Evolutionary conservation across 345 rosid genomes (phyloP).

Genomic region (Cochlearia excelsa): DNA sequence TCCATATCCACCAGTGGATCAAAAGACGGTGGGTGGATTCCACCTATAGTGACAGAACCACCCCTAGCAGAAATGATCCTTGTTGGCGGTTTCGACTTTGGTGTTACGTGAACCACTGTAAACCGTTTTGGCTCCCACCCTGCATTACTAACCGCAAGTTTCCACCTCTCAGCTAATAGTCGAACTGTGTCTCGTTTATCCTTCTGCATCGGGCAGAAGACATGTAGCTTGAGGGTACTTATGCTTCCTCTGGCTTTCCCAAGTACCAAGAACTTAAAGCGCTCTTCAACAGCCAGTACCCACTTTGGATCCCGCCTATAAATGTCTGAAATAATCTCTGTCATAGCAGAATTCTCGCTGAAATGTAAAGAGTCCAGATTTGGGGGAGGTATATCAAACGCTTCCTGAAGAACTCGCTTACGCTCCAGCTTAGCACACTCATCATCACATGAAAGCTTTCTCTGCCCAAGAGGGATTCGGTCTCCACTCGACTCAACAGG

Average conservation of each 20-base stretch:
- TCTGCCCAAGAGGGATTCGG: conserved; percentile 73
- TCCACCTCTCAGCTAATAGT: conserved; percentile 93
- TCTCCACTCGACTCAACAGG: conserved; percentile 56
- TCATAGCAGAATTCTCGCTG: conserved; percentile 64
- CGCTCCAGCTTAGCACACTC: conserved; percentile 92
- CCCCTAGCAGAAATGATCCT: conserved; percentile 66
- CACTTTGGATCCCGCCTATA: conserved; percentile 92
- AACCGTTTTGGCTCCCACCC: conserved; percentile 98
- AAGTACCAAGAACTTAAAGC: conserved; percentile 86
- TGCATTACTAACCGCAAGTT: conserved; percentile 64
- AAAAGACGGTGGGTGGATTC: conserved; percentile 54
- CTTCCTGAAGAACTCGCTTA: conserved; percentile 85
- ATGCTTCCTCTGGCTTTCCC: conserved; percentile 64
- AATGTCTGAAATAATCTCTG: conserved; percentile 72
- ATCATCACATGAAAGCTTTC: conserved; percentile 84
- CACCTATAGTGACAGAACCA: conserved; percentile 43
- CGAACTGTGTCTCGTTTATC: conserved; percentile 88
- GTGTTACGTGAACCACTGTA: conserved; percentile 67
- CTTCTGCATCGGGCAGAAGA: conserved; percentile 86
- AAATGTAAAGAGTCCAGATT: conserved; percentile 85
- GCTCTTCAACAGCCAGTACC: conserved; percentile 89
- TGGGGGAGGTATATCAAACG: conserved; percentile 71
- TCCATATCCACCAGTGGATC: conserved; percentile 93
- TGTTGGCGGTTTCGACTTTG: conserved; percentile 76
- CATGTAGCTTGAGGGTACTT: conserved; percentile 68